phyloP scores from a whole-genome alignment of 2,329 filamentous ascomycete genomes.

The Elsinoe batatas region DNA sequence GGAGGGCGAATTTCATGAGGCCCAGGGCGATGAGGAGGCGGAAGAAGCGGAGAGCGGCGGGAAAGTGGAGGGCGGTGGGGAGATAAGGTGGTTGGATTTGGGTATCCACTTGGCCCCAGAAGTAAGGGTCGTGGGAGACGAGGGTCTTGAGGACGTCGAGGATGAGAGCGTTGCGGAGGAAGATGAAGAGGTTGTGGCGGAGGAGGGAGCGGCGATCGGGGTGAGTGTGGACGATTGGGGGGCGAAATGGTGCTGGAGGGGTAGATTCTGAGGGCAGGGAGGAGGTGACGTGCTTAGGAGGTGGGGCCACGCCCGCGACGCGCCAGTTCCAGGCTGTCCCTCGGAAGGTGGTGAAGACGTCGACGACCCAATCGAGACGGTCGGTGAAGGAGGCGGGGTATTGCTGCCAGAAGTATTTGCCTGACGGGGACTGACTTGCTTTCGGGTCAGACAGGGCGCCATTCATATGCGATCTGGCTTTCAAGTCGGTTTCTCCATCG shows the following conservation, averaged over 20 bases:
- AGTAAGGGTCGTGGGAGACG: constrained; percentile 72
- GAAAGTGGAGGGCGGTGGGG: constrained; percentile 33
- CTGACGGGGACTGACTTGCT: constrained; percentile 19
- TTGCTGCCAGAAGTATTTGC: constrained; percentile 43
- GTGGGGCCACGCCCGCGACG: constrained; percentile 37
- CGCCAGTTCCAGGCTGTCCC: constrained; percentile 53
- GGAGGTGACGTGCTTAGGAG: constrained; percentile 24
- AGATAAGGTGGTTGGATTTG: constrained; percentile 35
- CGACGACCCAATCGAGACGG: constrained; percentile 48
- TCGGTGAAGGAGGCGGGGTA: constrained; percentile 43
- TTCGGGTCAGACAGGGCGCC: background rate
- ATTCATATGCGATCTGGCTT: background rate
- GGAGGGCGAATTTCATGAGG: constrained; percentile 51
- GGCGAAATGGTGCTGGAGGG: background rate
- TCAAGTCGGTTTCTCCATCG: background rate
- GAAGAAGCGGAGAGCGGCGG: constrained; percentile 41
- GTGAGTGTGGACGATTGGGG: constrained; percentile 4
- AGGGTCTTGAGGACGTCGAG: constrained; percentile 61
- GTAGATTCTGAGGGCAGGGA: background rate
- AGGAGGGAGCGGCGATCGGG: constrained; percentile 28
- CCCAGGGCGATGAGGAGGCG: constrained; percentile 48
- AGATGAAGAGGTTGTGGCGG: constrained; percentile 29
- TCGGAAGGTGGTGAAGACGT: constrained; percentile 48
- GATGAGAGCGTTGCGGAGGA: constrained; percentile 52
- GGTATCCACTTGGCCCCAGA: constrained; percentile 48